phyloP scores from a whole-genome alignment of 2,329 filamentous ascomycete species.

The Colletotrichum godetiae region DNA sequence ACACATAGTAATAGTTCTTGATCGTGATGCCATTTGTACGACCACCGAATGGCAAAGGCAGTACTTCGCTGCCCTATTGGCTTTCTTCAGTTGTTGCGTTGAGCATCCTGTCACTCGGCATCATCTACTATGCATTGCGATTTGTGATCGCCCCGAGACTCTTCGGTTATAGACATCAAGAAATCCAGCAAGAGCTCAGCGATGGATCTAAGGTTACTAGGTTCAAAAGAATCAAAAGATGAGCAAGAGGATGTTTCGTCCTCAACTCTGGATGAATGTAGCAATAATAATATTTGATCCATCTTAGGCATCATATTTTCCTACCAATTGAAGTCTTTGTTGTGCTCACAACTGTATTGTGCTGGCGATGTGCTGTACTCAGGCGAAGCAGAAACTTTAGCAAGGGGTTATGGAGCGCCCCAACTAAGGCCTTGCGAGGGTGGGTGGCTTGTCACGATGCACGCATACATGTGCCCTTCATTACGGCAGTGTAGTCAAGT shows the following conservation, averaged over 20 bases:
- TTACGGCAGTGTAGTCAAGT: neutral
- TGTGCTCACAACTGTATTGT: neutral
- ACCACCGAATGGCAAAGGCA: slow-evolving; percentile 25
- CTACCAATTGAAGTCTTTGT: neutral
- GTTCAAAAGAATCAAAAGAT: slow-evolving; percentile 22
- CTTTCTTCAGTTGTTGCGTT: slow-evolving; percentile 29
- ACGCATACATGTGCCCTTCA: neutral
- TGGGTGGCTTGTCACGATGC: neutral
- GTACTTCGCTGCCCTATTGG: slow-evolving; percentile 30
- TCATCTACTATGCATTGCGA: slow-evolving; percentile 17
- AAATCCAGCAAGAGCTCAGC: slow-evolving; percentile 26
- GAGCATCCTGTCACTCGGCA: slow-evolving; percentile 14
- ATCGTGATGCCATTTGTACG: slow-evolving; percentile 30
- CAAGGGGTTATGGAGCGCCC: neutral
- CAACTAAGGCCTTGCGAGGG: neutral
- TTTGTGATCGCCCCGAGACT: slow-evolving; percentile 10
- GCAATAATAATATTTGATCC: neutral
- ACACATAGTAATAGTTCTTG: neutral
- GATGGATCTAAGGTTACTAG: slow-evolving; percentile 27
- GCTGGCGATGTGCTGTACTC: neutral
- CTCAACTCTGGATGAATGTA: no score
- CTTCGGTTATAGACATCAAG: slow-evolving; percentile 17
- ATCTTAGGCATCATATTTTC: neutral
- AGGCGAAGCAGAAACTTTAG: no score
- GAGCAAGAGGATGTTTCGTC: neutral